These are phyloP conservation scores for Centrapalus pauciflorus DNA, from an alignment of 129 eudicot genomes.

Conservation along the genomic window DNA sequence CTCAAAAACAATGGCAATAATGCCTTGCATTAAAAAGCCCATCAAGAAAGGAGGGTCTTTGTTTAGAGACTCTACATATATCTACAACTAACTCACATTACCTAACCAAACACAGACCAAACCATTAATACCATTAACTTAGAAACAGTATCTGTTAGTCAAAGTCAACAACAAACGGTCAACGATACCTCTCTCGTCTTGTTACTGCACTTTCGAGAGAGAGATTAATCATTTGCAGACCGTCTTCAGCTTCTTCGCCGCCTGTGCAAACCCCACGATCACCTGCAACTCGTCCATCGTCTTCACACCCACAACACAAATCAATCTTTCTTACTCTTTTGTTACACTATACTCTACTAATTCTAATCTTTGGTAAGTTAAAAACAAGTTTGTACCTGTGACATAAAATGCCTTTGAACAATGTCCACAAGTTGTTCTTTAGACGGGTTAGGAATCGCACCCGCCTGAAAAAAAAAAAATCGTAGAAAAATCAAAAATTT, in stretches of 20 bases:
- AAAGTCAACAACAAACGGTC: conserved; percentile 30
- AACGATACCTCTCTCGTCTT: conserved; percentile 13
- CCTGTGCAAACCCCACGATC: conserved; percentile 70
- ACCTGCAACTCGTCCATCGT: conserved; percentile 91
- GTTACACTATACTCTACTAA: too few relatives aligned
- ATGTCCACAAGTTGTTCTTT: conserved; percentile 73
- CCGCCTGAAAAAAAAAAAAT: conserved; percentile 56
- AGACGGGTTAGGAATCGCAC: conserved; percentile 59
- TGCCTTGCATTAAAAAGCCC: conserved; percentile 21
- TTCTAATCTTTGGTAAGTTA: background rate
- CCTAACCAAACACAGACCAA: conserved; percentile 15
- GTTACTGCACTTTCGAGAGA: conserved; percentile 14
- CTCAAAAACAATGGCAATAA: conserved; percentile 13
- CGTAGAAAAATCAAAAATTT: background rate
- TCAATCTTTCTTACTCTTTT: background rate
- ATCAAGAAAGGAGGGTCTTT: conserved; percentile 21
- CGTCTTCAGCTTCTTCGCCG: conserved; percentile 80
- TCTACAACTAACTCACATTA: conserved; percentile 20
- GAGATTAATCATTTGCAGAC: conserved; percentile 52
- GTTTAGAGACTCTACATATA: conserved; percentile 23
- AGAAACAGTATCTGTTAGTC: conserved; percentile 35
- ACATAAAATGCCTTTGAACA: conserved; percentile 82
- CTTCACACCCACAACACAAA: conserved; percentile 37
- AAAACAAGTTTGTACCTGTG: conserved; percentile 56
- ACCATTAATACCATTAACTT: background rate